Conservation (phyloP, 495 filamentous ascomycete genomes). For the Penicillium turbatum region DNA sequence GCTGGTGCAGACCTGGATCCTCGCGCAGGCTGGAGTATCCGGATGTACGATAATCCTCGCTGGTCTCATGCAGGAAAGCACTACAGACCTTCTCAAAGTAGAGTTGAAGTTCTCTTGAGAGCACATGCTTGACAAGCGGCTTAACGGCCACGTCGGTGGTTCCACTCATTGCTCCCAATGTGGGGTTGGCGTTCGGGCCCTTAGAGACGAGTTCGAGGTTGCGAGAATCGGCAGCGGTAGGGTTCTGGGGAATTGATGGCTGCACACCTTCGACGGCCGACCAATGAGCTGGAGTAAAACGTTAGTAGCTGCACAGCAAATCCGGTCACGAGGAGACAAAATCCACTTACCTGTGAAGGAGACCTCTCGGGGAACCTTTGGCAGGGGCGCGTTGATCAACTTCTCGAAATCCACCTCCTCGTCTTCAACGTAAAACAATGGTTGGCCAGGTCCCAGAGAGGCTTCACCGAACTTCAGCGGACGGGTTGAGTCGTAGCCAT, state of each 20-base stretch:
- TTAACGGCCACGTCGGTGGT: constrained; percentile 78
- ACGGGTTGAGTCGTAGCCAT: constrained; percentile 87
- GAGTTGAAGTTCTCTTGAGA: constrained; percentile 92
- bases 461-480: constrained; percentile 90
- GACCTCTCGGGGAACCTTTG: constrained; percentile 90
- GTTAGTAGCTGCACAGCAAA: constrained; percentile 19
- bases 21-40: constrained; percentile 75
- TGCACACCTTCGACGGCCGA: constrained; percentile 94
- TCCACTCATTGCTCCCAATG: constrained; percentile 75
- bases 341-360: constrained; percentile 71
- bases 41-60: constrained; percentile 79
- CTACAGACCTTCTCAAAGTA: constrained; percentile 92
- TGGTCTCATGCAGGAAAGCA: constrained; percentile 77
- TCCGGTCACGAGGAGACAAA: neutral
- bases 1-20: constrained; percentile 89
- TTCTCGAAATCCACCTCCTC: constrained; percentile 99
- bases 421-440: constrained; percentile 95
- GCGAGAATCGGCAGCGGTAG: constrained; percentile 73
- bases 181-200: constrained; percentile 77
- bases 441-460: constrained; percentile 88
- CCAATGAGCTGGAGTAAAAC: constrained; percentile 70
- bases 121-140: constrained; percentile 87
- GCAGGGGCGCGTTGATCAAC: constrained; percentile 90
- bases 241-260: constrained; percentile 93
- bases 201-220: constrained; percentile 83